phyloP scores from a whole-genome alignment of 352 stramenopile genomes.

The Phytophthora crassamura region DNA sequence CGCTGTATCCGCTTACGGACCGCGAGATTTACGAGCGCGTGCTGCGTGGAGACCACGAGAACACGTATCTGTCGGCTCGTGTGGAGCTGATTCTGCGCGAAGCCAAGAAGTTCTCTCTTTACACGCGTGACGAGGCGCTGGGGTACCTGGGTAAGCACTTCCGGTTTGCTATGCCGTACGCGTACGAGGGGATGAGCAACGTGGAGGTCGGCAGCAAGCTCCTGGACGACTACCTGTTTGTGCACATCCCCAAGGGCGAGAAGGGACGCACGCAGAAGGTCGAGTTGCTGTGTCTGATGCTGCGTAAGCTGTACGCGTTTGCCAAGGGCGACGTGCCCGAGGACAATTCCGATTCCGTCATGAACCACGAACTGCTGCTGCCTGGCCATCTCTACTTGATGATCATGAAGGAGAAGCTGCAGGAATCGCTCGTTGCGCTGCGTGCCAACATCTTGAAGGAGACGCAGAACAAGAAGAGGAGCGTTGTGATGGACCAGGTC shows the following conservation, averaged over 20 bases:
- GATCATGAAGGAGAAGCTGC: conserved; percentile 99
- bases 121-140: conserved; percentile 88
- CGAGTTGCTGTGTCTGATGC: conserved; percentile 95
- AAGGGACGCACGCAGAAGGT: conserved; percentile 91
- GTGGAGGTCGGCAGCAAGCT: conserved; percentile 91
- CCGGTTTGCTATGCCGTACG: conserved; percentile 89
- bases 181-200: conserved; percentile 88
- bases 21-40: conserved; percentile 98
- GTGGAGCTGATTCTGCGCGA: conserved; percentile 98
- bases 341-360: conserved; percentile 99
- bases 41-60: conserved; percentile 94
- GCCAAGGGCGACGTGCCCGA: conserved; percentile 93
- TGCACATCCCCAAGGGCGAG: conserved; percentile 94
- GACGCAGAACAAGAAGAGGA: conserved; percentile 55
- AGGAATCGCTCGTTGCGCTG: conserved; percentile 90
- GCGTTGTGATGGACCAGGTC: conserved; percentile 78
- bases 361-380: conserved; percentile 98
- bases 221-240: conserved; percentile 95
- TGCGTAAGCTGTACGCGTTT: conserved; percentile 99
- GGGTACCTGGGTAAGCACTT: conserved; percentile 98
- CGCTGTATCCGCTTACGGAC: conserved; percentile 91
- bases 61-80: conserved; percentile 97
- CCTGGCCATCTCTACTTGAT: conserved; percentile 96
- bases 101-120: conserved; percentile 93
- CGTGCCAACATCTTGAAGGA: conserved; percentile 88